Evolutionary conservation across 169 alveolate species (phyloP).

Genomic region (Plasmodium gallinaceum): DNA sequence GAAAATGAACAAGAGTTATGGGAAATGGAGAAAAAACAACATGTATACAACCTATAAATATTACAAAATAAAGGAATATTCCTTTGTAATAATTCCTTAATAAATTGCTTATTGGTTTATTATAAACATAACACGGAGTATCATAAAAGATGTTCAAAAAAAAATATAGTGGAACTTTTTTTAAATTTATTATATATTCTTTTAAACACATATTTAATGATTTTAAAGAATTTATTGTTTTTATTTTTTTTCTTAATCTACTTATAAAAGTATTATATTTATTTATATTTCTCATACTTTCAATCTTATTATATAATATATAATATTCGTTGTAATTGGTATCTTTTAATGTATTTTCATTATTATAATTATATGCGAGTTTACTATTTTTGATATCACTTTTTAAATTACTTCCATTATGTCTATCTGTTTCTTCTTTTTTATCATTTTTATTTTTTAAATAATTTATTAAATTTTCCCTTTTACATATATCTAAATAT

Average conservation of each 20-base stretch:
- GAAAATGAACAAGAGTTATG: conserved; percentile 72
- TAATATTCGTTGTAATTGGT: conserved; percentile 47
- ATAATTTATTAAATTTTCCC: conserved; percentile 22
- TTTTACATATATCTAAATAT: conserved; percentile 29
- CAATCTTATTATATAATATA: conserved; percentile 19
- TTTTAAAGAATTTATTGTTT: conserved; percentile 40
- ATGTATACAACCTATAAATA: conserved; percentile 74
- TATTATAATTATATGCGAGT: neutral
- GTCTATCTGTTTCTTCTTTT: neutral
- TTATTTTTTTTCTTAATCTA: conserved; percentile 43
- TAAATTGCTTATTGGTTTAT: conserved; percentile 49
- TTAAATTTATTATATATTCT: conserved; percentile 65
- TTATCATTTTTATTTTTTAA: neutral
- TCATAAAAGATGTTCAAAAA: conserved; percentile 46
- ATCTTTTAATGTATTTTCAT: conserved; percentile 13
- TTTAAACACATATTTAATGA: conserved; percentile 54
- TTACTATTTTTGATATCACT: neutral
- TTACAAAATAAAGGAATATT: conserved; percentile 54
- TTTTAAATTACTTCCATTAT: neutral
- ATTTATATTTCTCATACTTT: conserved; percentile 10
- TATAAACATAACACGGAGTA: conserved; percentile 76
- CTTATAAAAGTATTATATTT: conserved; percentile 12
- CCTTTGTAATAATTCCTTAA: conserved; percentile 73
- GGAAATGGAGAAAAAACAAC: conserved; percentile 78
- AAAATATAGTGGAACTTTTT: conserved; percentile 57